phyloP scores from a whole-genome alignment of 192 early-diverging fungal species.

The Entomortierella lignicola region DNA sequence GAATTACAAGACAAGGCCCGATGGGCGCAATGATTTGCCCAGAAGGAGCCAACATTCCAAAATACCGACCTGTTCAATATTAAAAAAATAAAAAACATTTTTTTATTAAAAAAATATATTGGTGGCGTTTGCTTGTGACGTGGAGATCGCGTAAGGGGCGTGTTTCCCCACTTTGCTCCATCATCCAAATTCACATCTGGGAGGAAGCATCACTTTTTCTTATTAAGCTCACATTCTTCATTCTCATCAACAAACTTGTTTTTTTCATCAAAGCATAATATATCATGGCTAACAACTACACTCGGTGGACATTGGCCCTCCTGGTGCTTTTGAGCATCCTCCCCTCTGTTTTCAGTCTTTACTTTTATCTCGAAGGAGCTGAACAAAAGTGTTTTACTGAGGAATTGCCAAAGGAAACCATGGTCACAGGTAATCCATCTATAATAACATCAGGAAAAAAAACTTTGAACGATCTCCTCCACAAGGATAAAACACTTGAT shows the following conservation, averaged over 20 bases:
- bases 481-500: too few species aligned
- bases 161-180: not conserved
- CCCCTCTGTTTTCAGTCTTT: slow-evolving; percentile 66
- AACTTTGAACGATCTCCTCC: too few species aligned
- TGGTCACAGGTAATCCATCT: slow-evolving; percentile 82
- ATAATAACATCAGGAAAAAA: too few species aligned
- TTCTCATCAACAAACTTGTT: not conserved
- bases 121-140: slow-evolving; percentile 7
- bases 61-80: slow-evolving; percentile 20
- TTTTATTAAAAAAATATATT: too few species aligned
- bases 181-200: not conserved
- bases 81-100: not conserved
- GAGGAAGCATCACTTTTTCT: not conserved
- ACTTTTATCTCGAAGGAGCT: slow-evolving; percentile 91
- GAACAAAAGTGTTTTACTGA: slow-evolving; percentile 95
- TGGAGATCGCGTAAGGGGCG: slow-evolving; percentile 5
- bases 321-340: slow-evolving; percentile 35
- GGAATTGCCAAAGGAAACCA: slow-evolving; percentile 90
- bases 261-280: not conserved
- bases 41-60: slow-evolving; percentile 28
- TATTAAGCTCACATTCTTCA: not conserved
- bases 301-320: slow-evolving; percentile 32
- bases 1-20: slow-evolving; percentile 26
- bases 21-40: slow-evolving; percentile 39
- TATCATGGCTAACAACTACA: slow-evolving; percentile 20